Conservation (phyloP, 2,329 filamentous ascomycete genomes). For the Furcasterigmium sp. region DNA sequence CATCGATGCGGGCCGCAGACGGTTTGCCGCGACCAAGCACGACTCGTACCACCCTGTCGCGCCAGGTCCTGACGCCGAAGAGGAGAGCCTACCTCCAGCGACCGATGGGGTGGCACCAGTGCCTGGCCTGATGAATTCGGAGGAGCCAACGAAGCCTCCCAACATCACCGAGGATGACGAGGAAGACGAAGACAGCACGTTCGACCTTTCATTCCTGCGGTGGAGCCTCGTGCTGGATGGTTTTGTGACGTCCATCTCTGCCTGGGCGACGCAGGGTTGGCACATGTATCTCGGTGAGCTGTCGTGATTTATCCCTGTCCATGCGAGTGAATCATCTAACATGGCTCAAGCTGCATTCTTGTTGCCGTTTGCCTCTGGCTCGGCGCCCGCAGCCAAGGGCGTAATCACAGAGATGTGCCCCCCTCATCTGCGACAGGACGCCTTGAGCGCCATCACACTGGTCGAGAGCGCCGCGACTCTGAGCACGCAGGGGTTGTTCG, state of each 20-base stretch:
- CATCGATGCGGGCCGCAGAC: constrained; percentile 39
- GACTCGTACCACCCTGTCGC: constrained; percentile 1
- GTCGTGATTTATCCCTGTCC: too few species aligned
- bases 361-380: constrained; percentile 64
- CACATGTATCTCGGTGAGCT: constrained; percentile 61
- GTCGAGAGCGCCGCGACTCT: constrained; percentile 65
- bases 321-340: background rate
- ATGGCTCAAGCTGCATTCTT: constrained; percentile 47
- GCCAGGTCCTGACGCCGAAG: constrained; percentile 1
- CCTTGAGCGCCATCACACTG: constrained; percentile 62
- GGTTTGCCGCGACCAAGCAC: constrained; percentile 17
- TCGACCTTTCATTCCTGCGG: constrained; percentile 63
- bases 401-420: constrained; percentile 69
- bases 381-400: constrained; percentile 64
- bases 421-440: constrained; percentile 56
- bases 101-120: constrained; percentile 36
- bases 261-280: constrained; percentile 58
- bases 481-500: constrained; percentile 60
- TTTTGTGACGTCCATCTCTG: constrained; percentile 55
- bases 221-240: constrained; percentile 63
- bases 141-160: constrained; percentile 35
- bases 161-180: constrained; percentile 13
- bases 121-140: constrained; percentile 31
- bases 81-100: constrained; percentile 5
- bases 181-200: constrained; percentile 45